Base-by-base conservation (phyloP, 495 filamentous ascomycete genomes). In the Penicillium turbatum region DNA sequence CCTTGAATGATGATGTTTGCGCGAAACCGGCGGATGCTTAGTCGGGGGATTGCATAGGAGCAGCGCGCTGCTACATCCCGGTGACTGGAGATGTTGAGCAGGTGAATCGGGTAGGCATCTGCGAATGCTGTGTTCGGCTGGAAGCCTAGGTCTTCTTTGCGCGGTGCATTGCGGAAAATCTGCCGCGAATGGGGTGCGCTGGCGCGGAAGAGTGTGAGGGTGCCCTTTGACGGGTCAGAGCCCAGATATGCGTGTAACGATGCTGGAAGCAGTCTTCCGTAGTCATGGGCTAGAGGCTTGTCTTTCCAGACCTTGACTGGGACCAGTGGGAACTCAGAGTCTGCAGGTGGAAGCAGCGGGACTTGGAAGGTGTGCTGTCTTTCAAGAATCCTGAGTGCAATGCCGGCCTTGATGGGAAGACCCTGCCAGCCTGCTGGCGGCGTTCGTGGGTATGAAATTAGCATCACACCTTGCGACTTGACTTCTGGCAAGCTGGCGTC, bases 21-120 rank as follows among this genome's bases (percentile, higher is more conserved):
- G 32, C 92, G 82, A 70, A 95, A 96, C 5, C 89, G 83, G 2
- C 79, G 62, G 3, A 85, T 80, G 36, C 84, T 85, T 11, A 96
- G 75, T 37, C 77, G 75, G 0, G 79, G 80, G 27, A 89, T 80
- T 29, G 80, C 75, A 7, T 66, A 57, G 27, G 72, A 72, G 21
- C 90, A 78, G 17, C 65, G 61, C 1, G 53, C 48, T 37, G 73
- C 80, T 7, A 86, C 68, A 49, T 90, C 82, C 6, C 80, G 81
- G 24, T 95, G 77, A 56, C 85, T 91, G 37, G 84, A 75, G 9
- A 96, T 72, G 55, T 83, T 92, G 31, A 95, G 68, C 7, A 96
- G 66, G 61, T 96, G 89, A 27, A 97, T 71, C 4, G 92, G 90
- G 66, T 93, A 97, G 67, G 90, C 85, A 70, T 97, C 92, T 49